These are phyloP conservation scores for Solioccasus polychromus DNA, from an alignment of 768 basidiomycete species.

Conservation along the genomic window DNA sequence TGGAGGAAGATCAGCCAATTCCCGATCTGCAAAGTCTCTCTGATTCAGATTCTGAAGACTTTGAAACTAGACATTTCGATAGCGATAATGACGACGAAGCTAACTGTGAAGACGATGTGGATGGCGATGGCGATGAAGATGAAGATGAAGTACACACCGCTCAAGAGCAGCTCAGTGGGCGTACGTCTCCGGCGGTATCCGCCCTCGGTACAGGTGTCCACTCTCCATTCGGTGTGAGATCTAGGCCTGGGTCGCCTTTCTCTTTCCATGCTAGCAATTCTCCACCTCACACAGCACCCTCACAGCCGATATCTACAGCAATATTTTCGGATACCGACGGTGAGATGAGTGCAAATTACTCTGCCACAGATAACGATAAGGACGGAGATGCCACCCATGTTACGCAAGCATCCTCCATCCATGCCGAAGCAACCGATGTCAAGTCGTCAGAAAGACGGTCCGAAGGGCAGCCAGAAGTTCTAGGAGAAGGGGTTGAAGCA, in stretches of 20 bases:
- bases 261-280: slow-evolving; percentile 4
- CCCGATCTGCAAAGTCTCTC: slow-evolving; percentile 25
- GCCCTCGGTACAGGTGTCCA: slow-evolving; percentile 14
- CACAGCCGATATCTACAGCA: slow-evolving; percentile 13
- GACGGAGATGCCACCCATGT: neutral
- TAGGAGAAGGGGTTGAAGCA: slow-evolving; percentile 11
- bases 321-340: neutral
- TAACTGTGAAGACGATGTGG: slow-evolving; percentile 30
- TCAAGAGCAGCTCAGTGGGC: slow-evolving; percentile 22
- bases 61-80: slow-evolving; percentile 10
- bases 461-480: slow-evolving; percentile 4
- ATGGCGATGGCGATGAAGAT: slow-evolving; percentile 27
- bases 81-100: slow-evolving; percentile 24
- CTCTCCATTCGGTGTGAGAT: slow-evolving; percentile 9
- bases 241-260: slow-evolving; percentile 3
- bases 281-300: neutral
- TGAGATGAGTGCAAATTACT: neutral
- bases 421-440: neutral
- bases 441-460: slow-evolving; percentile 1
- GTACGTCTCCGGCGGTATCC: slow-evolving; percentile 25
- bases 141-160: slow-evolving; percentile 25
- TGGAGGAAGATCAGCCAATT: slow-evolving; percentile 15
- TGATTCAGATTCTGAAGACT: slow-evolving; percentile 30
- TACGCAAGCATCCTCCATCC: slow-evolving; percentile 1
- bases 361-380: slow-evolving; percentile 7